Evolutionary conservation across 2,329 filamentous ascomycete species (phyloP).

Genomic region (Penicillium sclerotigenum): DNA sequence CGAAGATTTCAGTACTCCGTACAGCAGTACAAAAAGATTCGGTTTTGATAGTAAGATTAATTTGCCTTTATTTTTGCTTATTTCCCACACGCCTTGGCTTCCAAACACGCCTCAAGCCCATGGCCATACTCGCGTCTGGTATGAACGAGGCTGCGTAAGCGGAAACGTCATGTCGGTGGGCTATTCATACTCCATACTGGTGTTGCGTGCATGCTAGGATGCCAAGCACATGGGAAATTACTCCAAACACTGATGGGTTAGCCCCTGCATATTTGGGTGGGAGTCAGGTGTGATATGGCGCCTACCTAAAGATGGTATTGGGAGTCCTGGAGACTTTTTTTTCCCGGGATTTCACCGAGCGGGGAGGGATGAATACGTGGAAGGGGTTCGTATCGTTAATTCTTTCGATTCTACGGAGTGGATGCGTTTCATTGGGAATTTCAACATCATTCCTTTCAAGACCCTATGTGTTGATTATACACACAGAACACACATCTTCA

Average conservation of each 20-base stretch:
- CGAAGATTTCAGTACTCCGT: background rate
- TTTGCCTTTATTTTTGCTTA: background rate
- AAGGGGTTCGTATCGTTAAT: background rate
- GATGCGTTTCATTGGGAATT: background rate
- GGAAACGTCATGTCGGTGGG: slow-evolving; percentile 19
- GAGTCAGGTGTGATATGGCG: background rate
- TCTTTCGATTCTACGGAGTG: too few relatives aligned
- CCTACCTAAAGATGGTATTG: background rate
- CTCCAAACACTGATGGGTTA: slow-evolving; percentile 6
- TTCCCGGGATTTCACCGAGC: background rate
- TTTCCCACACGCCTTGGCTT: too few relatives aligned
- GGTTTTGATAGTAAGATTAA: background rate
- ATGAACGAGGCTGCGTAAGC: slow-evolving; percentile 20
- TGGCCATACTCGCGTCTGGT: background rate
- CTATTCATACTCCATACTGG: slow-evolving; percentile 2
- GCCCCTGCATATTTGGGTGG: slow-evolving; percentile 21
- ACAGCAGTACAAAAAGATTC: background rate
- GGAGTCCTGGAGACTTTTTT: background rate
- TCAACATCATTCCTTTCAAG: background rate
- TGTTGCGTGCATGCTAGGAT: background rate
- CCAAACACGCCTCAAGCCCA: background rate
- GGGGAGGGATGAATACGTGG: background rate
- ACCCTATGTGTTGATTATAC: background rate
- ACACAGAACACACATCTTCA: background rate
- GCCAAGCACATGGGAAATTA: slow-evolving; percentile 12